Evolutionary conservation across 1,284 basidiomycete genomes (phyloP).

Genomic region (Pascua sp.): DNA sequence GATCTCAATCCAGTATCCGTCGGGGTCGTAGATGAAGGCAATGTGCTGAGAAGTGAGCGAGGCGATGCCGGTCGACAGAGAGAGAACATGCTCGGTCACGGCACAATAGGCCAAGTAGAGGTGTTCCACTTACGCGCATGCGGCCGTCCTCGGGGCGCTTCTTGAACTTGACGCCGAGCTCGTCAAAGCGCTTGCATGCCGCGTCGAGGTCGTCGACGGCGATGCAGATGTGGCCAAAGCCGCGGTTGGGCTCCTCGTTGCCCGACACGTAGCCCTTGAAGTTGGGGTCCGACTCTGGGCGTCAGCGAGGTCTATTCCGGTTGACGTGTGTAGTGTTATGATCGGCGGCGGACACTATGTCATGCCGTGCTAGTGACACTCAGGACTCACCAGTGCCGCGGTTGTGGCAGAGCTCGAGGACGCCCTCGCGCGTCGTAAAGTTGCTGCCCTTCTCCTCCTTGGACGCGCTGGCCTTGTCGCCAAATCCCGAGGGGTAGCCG

Average conservation of each 20-base stretch:
- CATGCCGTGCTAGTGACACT: not conserved
- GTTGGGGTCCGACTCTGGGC: constrained; percentile 59
- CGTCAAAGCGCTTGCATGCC: constrained; percentile 80
- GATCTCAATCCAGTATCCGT: constrained; percentile 61
- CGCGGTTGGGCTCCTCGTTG: constrained; percentile 74
- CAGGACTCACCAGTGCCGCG: constrained; percentile 65
- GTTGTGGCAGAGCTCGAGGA: constrained; percentile 85
- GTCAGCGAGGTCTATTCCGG: not conserved
- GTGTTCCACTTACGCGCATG: constrained; percentile 64
- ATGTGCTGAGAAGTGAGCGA: constrained; percentile 25
- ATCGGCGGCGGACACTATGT: no score
- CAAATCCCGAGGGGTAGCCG: constrained; percentile 40
- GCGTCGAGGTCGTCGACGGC: constrained; percentile 76
- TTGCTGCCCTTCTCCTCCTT: constrained; percentile 42
- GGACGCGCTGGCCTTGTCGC: constrained; percentile 29
- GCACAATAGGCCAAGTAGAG: constrained; percentile 26
- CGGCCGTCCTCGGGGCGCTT: constrained; percentile 80
- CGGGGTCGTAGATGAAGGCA: constrained; percentile 85
- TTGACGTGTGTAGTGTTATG: not conserved
- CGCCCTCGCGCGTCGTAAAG: constrained; percentile 46
- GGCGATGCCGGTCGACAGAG: not conserved
- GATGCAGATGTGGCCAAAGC: constrained; percentile 79
- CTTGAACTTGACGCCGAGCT: constrained; percentile 79
- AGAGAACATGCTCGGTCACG: constrained; percentile 54
- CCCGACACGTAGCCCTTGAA: constrained; percentile 79